Evolutionary conservation across 2,329 filamentous ascomycete genomes (phyloP).

Genomic region (Epichloe festucae): DNA sequence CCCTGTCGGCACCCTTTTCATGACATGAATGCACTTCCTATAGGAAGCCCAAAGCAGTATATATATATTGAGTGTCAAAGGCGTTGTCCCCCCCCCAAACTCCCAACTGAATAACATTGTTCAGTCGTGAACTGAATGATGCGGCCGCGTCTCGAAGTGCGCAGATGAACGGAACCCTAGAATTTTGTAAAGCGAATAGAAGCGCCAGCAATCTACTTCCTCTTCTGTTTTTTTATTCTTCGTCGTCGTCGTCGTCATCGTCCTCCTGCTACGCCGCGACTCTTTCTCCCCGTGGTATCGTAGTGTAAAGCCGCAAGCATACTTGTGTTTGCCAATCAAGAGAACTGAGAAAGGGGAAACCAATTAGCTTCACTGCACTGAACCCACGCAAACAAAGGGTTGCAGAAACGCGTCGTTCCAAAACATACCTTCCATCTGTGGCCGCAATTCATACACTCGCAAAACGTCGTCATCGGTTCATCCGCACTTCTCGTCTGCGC

Average conservation of each 20-base stretch:
- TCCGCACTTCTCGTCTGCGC: slow-evolving; percentile 92
- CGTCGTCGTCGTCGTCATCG: accelerated
- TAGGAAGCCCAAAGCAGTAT: background rate
- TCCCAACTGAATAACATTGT: too few relatives aligned
- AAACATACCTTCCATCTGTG: slow-evolving; percentile 57
- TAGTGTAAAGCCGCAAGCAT: background rate
- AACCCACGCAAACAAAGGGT: too few relatives aligned
- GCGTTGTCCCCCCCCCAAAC: background rate
- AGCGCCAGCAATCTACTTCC: background rate
- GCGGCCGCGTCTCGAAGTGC: too few relatives aligned
- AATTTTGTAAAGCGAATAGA: background rate
- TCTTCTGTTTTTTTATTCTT: too few relatives aligned
- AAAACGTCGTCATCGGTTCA: slow-evolving; percentile 78
- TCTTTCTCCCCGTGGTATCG: background rate
- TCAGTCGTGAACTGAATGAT: too few relatives aligned
- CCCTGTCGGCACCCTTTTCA: too few relatives aligned
- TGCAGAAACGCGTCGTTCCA: background rate
- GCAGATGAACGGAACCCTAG: background rate
- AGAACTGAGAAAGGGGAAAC: background rate
- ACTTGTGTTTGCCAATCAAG: background rate
- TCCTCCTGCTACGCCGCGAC: background rate
- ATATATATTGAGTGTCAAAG: too few relatives aligned
- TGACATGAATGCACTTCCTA: too few relatives aligned
- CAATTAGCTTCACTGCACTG: background rate
- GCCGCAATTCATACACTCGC: slow-evolving; percentile 56